Evolutionary conservation across 1,139 yeast genomes (phyloP).

Genomic region (Pichia terricola): DNA sequence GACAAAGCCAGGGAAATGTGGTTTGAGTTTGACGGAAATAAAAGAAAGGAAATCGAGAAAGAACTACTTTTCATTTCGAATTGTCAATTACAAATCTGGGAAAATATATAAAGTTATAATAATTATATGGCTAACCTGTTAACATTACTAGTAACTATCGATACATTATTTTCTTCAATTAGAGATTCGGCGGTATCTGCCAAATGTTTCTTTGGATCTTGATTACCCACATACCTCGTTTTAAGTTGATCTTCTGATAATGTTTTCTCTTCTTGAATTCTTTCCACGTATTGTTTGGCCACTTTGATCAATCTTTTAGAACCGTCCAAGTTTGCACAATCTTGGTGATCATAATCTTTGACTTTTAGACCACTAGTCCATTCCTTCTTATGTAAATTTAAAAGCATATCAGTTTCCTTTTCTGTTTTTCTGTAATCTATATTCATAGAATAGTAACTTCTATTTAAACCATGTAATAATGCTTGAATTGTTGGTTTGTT

Average conservation of each 20-base stretch:
- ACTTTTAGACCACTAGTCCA: conserved; percentile 92
- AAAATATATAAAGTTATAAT: conserved; percentile 16
- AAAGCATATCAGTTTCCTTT: conserved; percentile 86
- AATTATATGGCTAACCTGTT: conserved; percentile 71
- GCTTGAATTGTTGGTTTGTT: conserved; percentile 98
- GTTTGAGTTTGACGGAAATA: conserved; percentile 48
- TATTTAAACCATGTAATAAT: conserved; percentile 90
- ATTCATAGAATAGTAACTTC: conserved; percentile 92
- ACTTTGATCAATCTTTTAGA: conserved; percentile 78
- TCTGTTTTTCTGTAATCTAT: conserved; percentile 92
- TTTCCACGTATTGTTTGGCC: conserved; percentile 80
- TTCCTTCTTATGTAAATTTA: conserved; percentile 87
- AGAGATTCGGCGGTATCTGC: conserved; percentile 79
- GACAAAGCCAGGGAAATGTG: conserved; percentile 38
- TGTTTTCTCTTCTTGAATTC: conserved; percentile 90
- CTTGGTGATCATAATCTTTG: conserved; percentile 70
- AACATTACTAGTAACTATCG: conserved; percentile 79
- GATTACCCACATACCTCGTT: conserved; percentile 95
- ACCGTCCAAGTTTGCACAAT: conserved; percentile 62
- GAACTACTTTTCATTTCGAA: conserved; percentile 58
- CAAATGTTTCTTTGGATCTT: conserved; percentile 96
- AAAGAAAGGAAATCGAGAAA: conserved; percentile 37
- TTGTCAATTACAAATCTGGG: conserved; percentile 64
- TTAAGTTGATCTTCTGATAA: conserved; percentile 80
- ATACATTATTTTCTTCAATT: conserved; percentile 83